Evolutionary conservation across 306 rosid species (phyloP).

Genomic region (Lathyrus sativus): DNA sequence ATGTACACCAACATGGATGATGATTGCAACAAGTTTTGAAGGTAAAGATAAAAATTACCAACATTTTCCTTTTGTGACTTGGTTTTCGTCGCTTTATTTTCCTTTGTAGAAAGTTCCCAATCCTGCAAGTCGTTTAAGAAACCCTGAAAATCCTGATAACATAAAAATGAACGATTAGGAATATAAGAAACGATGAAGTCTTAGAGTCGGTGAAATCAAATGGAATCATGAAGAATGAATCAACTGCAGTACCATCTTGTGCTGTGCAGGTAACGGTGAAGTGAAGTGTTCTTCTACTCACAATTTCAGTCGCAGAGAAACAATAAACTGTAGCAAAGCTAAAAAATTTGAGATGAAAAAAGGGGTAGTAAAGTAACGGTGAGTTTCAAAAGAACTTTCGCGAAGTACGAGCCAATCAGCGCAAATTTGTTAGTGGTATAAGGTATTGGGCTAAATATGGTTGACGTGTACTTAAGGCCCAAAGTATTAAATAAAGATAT

Average conservation of each 20-base stretch:
- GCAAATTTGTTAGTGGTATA: not conserved
- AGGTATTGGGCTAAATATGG: not conserved
- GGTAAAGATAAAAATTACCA: conserved; percentile 47
- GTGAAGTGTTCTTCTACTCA: not conserved
- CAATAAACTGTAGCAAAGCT: too few relatives aligned
- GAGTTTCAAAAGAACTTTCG: conserved; percentile 8
- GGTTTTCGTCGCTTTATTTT: conserved; percentile 55
- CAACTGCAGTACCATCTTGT: conserved; percentile 26
- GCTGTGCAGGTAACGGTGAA: not conserved
- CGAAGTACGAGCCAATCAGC: not conserved
- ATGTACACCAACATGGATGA: not conserved
- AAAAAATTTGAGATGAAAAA: not conserved
- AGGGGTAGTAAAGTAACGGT: not conserved
- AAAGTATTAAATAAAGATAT: not conserved
- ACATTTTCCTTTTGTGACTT: conserved; percentile 54
- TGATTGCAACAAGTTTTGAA: conserved; percentile 9
- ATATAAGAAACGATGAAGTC: not conserved
- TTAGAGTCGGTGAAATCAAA: conserved; percentile 16
- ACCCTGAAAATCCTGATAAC: conserved; percentile 83
- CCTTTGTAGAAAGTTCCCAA: conserved; percentile 85
- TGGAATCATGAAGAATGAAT: not conserved
- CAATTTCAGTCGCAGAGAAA: not conserved
- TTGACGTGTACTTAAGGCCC: not conserved
- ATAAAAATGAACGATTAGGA: not conserved
- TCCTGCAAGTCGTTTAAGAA: conserved; percentile 92